Evolutionary conservation across 805 yeast species (phyloP), one percentile per base, ranked within the genome.

Genomic region (Candida cerambycidarum): DNA sequence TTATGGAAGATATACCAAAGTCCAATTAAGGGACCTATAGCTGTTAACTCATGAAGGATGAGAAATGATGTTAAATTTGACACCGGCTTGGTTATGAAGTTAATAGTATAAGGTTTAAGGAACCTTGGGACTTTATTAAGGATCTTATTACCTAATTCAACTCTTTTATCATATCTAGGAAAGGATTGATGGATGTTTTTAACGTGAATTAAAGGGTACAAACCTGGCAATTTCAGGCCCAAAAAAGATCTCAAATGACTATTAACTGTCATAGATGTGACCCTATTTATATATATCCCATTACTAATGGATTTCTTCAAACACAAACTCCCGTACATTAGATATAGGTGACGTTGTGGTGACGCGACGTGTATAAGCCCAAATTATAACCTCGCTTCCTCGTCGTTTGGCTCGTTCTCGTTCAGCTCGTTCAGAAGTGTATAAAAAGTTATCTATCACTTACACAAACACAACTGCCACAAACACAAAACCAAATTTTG

Each of bases 11-110:
- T 48, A 53, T 79, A 84, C 89, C 92, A 84, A 2, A 85, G 51
- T 0, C 80, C 81, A 30, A 84, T 65, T 38, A 86, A 65, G 1
- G 95, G 95, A 21, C 76, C 73, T 2, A 86, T 71, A 2, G 95
- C 95, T 0, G 90, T 74, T 32, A 86, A 48, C 55, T 86, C 95
- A 55, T 86, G 95, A 11, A 86, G 66, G 3, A 85, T 57, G 5
- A 85, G 50, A 52, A 86, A 86, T 2, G 89, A 70, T 0, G 84
- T 71, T 10, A 83, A 67, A 56, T 81, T 81, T 1, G 83, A 67
- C 3, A 79, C 60, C 1, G 89, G 89, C 0, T 85, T 81, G 37
- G 69, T 56, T 14, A 71, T 61, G 45, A 83, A 70, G 38, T 71
- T 67, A 5, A 58, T 57, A 1, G 82, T 78, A 49, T 78, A 78